These are phyloP conservation scores for Paspalum vaginatum DNA, from an alignment of 176 grass and related monocot genomes.

Conservation along the genomic window DNA sequence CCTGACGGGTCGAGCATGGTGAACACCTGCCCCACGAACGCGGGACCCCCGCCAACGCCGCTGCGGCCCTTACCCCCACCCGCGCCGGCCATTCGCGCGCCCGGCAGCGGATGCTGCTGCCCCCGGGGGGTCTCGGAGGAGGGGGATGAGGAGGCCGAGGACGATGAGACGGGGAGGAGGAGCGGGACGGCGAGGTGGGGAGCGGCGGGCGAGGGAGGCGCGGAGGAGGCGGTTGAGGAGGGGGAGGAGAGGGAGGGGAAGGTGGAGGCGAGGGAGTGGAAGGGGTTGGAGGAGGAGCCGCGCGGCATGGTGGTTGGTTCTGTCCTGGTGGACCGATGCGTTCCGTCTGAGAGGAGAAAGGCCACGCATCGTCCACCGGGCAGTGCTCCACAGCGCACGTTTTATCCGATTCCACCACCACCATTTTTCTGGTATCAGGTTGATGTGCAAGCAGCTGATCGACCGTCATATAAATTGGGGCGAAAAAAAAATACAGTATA, in stretches of 20 bases:
- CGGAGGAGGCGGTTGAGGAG: background rate
- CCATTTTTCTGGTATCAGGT: too few relatives aligned
- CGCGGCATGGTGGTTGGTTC: constrained; percentile 8
- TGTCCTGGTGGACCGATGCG: too few relatives aligned
- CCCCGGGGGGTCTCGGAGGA: constrained; percentile 5
- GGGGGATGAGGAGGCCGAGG: background rate
- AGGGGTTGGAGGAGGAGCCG: constrained; percentile 42
- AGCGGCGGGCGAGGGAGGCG: background rate
- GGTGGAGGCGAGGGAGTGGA: constrained; percentile 42
- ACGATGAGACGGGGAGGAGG: constrained; percentile 12
- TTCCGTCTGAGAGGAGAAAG: too few relatives aligned
- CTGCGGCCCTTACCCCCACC: constrained; percentile 10
- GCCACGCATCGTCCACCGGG: too few relatives aligned
- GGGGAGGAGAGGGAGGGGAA: constrained; percentile 17
- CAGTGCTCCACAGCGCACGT: too few relatives aligned
- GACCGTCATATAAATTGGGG: too few relatives aligned
- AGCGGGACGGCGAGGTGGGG: constrained; percentile 15
- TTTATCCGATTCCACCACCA: too few relatives aligned
- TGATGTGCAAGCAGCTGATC: too few relatives aligned
- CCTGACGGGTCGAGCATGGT: constrained; percentile 96
- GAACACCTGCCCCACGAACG: constrained; percentile 94
- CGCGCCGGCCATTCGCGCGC: constrained; percentile 25
- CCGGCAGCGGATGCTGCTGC: constrained; percentile 10
- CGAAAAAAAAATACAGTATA: background rate
- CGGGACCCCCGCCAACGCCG: constrained; percentile 52